phyloP scores from a whole-genome alignment of 2,329 filamentous ascomycete genomes.

The Colletotrichum shisoi region DNA sequence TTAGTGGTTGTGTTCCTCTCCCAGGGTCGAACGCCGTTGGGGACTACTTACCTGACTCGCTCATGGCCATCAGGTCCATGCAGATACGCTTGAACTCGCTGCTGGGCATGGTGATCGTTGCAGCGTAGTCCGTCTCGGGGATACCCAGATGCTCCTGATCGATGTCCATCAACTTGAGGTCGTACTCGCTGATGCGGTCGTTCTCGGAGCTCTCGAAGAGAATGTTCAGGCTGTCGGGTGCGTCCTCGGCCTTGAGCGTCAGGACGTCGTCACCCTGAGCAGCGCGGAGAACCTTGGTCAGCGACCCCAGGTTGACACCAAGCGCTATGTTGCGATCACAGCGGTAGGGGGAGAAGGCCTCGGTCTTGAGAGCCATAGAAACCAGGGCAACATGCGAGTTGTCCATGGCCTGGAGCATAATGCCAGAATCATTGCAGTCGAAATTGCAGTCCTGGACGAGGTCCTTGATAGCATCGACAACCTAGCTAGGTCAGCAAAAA shows the following conservation, averaged over 20 bases:
- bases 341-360: conserved; percentile 92
- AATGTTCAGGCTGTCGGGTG: conserved; percentile 93
- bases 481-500: conserved; percentile 59
- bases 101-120: conserved; percentile 87
- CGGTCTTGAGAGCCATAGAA: conserved; percentile 97
- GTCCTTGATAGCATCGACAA: conserved; percentile 99
- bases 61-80: conserved; percentile 88
- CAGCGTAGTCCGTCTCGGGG: conserved; percentile 97
- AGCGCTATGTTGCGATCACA: conserved; percentile 99
- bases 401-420: conserved; percentile 99
- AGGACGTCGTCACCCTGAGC: conserved; percentile 94
- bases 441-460: conserved; percentile 99
- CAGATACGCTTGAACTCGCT: conserved; percentile 94
- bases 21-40: neutral
- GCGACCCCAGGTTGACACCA: conserved; percentile 93
- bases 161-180: conserved; percentile 99
- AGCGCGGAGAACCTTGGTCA: conserved; percentile 96
- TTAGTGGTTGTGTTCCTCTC: neutral
- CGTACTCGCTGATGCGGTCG: conserved; percentile 96
- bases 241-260: conserved; percentile 96
- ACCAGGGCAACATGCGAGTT: conserved; percentile 99
- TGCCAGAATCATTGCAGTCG: conserved; percentile 99
- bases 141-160: conserved; percentile 99
- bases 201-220: conserved; percentile 89
- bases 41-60: conserved; percentile 83